Evolutionary conservation across 768 basidiomycete genomes (phyloP).

Genomic region (Coprinopsis marcescibilis): DNA sequence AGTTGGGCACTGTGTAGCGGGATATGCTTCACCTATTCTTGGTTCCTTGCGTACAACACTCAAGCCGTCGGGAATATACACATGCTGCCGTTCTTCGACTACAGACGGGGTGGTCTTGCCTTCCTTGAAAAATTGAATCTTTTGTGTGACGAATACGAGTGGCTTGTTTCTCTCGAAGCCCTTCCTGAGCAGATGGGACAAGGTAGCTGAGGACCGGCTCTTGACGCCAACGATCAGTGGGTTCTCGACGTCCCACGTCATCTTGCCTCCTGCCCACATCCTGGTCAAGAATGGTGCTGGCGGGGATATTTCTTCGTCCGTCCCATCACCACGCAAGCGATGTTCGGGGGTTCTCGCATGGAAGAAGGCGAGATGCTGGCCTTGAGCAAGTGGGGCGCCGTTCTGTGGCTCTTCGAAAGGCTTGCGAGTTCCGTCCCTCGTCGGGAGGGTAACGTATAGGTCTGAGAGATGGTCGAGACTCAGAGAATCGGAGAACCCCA

Average conservation of each 20-base stretch:
- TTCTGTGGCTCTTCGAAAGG: slow-evolving; percentile 36
- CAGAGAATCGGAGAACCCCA: slow-evolving; percentile 44
- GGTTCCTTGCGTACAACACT: slow-evolving; percentile 12
- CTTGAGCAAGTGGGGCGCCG: slow-evolving; percentile 44
- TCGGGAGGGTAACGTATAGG: slow-evolving; percentile 66
- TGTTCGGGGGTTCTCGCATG: slow-evolving; percentile 57
- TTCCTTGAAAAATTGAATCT: slow-evolving; percentile 43
- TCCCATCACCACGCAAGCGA: slow-evolving; percentile 59
- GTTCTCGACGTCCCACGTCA: slow-evolving; percentile 49
- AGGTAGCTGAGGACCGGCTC: slow-evolving; percentile 41
- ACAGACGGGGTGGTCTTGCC: slow-evolving; percentile 42
- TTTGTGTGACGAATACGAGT: slow-evolving; percentile 73
- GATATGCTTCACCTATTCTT: background rate
- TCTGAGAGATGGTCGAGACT: slow-evolving; percentile 54
- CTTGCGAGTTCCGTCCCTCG: slow-evolving; percentile 52
- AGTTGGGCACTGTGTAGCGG: no score
- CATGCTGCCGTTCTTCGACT: slow-evolving; percentile 62
- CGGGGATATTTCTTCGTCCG: slow-evolving; percentile 66
- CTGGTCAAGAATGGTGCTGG: slow-evolving; percentile 67
- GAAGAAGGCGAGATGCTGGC: slow-evolving; percentile 74
- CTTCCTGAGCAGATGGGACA: slow-evolving; percentile 54
- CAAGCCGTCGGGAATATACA: slow-evolving; percentile 38
- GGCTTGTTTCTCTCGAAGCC: slow-evolving; percentile 58
- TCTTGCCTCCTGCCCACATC: slow-evolving; percentile 79
- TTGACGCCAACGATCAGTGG: slow-evolving; percentile 50